Evolutionary conservation across 169 alveolate genomes (phyloP).

Genomic region (Plasmodium malariae): DNA sequence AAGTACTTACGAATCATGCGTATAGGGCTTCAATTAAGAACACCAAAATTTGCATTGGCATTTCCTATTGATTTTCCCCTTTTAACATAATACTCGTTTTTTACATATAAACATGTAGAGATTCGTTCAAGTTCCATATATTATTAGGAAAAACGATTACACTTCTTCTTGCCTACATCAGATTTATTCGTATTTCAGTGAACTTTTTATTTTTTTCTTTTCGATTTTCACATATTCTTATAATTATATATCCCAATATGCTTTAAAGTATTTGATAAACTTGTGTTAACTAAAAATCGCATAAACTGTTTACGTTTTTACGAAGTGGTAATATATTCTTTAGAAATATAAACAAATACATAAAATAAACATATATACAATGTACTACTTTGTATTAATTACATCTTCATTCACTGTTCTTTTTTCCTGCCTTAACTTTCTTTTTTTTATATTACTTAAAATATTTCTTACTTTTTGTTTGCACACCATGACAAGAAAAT

Average conservation of each 20-base stretch:
- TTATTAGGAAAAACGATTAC: background rate
- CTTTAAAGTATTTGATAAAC: too few species aligned
- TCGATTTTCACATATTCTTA: too few species aligned
- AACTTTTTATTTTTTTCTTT: too few species aligned
- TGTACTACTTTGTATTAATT: background rate
- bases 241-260: too few species aligned
- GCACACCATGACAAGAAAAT: constrained; percentile 75
- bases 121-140: background rate
- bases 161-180: too few species aligned
- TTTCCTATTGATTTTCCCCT: background rate
- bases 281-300: too few species aligned
- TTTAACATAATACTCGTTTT: background rate
- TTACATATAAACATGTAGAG: background rate
- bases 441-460: background rate
- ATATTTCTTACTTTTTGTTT: constrained; percentile 36
- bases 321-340: too few species aligned
- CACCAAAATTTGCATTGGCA: background rate
- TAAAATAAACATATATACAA: too few species aligned
- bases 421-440: background rate
- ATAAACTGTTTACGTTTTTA: too few species aligned
- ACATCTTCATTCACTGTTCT: background rate
- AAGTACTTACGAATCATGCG: background rate
- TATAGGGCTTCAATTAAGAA: background rate
- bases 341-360: too few species aligned
- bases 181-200: too few species aligned